Conservation (phyloP, 2,329 filamentous ascomycete species). For the Colletotrichum somersetense region DNA sequence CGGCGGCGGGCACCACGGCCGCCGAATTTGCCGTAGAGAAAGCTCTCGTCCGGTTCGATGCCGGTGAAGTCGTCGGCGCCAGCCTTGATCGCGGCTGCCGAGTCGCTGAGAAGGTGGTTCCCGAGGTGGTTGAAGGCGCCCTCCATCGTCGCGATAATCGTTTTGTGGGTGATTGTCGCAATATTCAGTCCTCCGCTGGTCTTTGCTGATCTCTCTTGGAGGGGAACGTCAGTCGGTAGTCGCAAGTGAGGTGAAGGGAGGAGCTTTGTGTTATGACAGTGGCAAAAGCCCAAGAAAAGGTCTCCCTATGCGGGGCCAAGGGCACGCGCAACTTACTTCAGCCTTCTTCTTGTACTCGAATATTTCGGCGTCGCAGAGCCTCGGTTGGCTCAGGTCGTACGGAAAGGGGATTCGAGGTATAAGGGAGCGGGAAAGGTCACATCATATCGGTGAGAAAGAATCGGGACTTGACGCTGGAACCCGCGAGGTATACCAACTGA, state of each 20-base stretch:
- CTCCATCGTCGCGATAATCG: slow-evolving; percentile 71
- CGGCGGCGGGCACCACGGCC: slow-evolving; percentile 73
- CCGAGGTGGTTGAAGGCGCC: slow-evolving; percentile 89
- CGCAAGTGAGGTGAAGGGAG: slow-evolving; percentile 9
- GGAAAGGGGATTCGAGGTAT: slow-evolving; percentile 41
- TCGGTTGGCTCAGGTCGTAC: slow-evolving; percentile 42
- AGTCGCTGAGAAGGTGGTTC: slow-evolving; percentile 88
- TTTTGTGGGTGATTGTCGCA: not conserved
- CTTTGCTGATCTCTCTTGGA: slow-evolving; percentile 31
- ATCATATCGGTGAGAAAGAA: slow-evolving; percentile 41
- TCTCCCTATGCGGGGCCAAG: slow-evolving; percentile 8
- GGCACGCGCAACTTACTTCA: slow-evolving; percentile 35
- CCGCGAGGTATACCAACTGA: slow-evolving; percentile 27
- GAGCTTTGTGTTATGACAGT: not conserved
- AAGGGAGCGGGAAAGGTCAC: slow-evolving; percentile 37
- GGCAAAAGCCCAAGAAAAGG: slow-evolving; percentile 13
- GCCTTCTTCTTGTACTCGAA: slow-evolving; percentile 32
- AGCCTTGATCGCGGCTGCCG: slow-evolving; percentile 88
- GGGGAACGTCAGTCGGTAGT: slow-evolving; percentile 9
- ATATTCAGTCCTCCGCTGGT: slow-evolving; percentile 26
- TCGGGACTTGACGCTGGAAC: slow-evolving; percentile 19
- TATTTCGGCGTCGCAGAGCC: slow-evolving; percentile 42
- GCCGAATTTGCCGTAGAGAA: slow-evolving; percentile 79
- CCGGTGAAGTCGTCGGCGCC: slow-evolving; percentile 80
- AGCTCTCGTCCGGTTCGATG: slow-evolving; percentile 82